Conservation (phyloP, 345 rosid species). For the Hibiscus syriacus region DNA sequence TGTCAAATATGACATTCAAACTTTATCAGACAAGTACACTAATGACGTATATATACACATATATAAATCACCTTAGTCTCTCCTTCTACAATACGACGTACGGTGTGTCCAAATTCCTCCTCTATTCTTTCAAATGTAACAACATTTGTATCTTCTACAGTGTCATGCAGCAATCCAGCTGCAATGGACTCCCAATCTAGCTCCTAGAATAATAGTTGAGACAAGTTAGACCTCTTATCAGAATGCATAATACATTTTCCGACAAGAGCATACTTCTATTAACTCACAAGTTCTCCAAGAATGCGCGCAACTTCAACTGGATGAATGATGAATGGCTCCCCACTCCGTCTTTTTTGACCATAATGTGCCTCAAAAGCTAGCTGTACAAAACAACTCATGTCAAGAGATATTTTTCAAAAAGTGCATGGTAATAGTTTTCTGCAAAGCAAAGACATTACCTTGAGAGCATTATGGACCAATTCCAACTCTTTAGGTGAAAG, state of each 20-base stretch:
- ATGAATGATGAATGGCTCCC: constrained; percentile 95
- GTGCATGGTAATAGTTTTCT: not conserved
- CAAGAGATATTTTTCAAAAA: not conserved
- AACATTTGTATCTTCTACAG: constrained; percentile 92
- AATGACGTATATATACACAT: constrained; percentile 16
- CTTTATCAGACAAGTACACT: constrained; percentile 9
- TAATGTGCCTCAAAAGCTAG: constrained; percentile 95
- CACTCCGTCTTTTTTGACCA: constrained; percentile 97
- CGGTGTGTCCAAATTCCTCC: constrained; percentile 77
- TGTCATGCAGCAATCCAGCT: constrained; percentile 95
- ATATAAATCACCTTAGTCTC: constrained; percentile 91
- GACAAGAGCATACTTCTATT: constrained; percentile 7
- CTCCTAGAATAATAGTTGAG: constrained; percentile 44
- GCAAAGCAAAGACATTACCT: constrained; percentile 34
- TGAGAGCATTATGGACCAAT: constrained; percentile 68
- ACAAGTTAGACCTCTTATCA: constrained; percentile 17
- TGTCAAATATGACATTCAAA: constrained; percentile 2
- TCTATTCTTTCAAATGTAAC: constrained; percentile 92
- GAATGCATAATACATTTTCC: constrained; percentile 8
- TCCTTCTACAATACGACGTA: constrained; percentile 93
- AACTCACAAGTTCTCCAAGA: constrained; percentile 94
- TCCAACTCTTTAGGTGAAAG: constrained; percentile 77
- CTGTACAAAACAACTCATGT: constrained; percentile 37
- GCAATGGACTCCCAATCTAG: constrained; percentile 98
- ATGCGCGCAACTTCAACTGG: constrained; percentile 97